Percentiles rank a stretch among this genome's conserved stretches.
Conservation (phyloP, 2,329 filamentous ascomycete species). For the Hypoxylon sp. region DNA sequence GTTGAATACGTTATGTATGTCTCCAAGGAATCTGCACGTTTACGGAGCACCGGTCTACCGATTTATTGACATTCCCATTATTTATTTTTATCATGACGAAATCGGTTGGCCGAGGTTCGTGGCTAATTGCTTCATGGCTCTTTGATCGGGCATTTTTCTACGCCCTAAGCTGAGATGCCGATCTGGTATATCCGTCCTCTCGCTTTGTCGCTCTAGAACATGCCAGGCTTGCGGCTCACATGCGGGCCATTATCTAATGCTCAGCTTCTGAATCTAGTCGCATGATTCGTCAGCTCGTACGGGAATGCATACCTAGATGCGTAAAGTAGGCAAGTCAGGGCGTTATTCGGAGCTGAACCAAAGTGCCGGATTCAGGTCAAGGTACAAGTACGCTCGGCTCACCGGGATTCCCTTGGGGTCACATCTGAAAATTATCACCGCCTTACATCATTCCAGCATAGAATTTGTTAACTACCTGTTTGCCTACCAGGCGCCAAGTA, state of each 20-base stretch:
- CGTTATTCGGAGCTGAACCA: not conserved
- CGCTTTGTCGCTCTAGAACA: not conserved
- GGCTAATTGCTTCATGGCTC: slow-evolving; percentile 14
- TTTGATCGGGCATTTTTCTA: slow-evolving; percentile 40
- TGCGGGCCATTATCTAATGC: slow-evolving; percentile 7
- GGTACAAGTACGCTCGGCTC: too few relatives aligned
- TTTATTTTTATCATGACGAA: slow-evolving; percentile 30
- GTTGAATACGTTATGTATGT: slow-evolving; percentile 3
- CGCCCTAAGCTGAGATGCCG: too few relatives aligned
- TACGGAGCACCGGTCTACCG: not conserved
- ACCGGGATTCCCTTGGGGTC: too few relatives aligned
- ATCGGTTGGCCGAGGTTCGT: slow-evolving; percentile 29
- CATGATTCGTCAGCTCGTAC: not conserved
- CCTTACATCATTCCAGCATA: not conserved
- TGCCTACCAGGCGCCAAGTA: too few relatives aligned
- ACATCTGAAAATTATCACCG: not conserved
- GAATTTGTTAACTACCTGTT: too few relatives aligned
- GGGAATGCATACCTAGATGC: too few relatives aligned
- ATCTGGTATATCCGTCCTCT: too few relatives aligned
- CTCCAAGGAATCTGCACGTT: slow-evolving; percentile 1
- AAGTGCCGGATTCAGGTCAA: not conserved
- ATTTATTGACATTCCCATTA: slow-evolving; percentile 10
- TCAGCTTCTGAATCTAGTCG: not conserved
- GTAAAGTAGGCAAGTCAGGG: not conserved
- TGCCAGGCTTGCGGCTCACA: slow-evolving; percentile 11